Percentiles rank a stretch among this genome's conserved stretches.
phyloP scores from a whole-genome alignment of 148 eudicot genomes.

The Arctostaphylos glauca region DNA sequence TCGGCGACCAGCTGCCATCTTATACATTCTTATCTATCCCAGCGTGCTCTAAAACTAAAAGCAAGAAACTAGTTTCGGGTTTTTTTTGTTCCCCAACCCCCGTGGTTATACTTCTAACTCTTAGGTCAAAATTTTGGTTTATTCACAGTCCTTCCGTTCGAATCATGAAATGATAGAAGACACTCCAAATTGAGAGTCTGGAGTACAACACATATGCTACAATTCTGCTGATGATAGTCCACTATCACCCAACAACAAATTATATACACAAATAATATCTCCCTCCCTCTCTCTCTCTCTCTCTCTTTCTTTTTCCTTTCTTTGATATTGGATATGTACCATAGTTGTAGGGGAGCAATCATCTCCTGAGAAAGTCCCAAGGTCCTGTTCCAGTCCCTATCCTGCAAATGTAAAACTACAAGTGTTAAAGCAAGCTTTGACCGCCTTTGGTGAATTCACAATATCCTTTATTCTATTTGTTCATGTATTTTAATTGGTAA shows the following conservation, averaged over 20 bases:
- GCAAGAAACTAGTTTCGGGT: no score
- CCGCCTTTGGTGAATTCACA: background rate
- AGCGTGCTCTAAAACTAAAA: no score
- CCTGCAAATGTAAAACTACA: conserved; percentile 31
- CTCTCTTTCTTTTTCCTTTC: background rate
- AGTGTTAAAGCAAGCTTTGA: background rate
- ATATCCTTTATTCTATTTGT: background rate
- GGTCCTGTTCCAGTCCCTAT: conserved; percentile 76
- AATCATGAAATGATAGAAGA: no score
- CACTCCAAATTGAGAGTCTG: no score
- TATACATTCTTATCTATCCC: no score
- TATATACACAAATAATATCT: background rate
- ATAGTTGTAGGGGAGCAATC: background rate
- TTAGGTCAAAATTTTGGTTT: no score
- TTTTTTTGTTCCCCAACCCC: no score
- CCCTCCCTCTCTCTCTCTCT: background rate
- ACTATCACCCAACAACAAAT: conserved; percentile 1
- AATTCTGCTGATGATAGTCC: background rate
- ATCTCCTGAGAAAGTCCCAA: conserved; percentile 59
- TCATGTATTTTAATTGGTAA: background rate
- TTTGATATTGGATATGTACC: background rate
- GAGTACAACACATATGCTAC: background rate
- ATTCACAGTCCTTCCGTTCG: no score
- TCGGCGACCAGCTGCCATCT: no score
- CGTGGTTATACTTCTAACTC: no score